Conservation (phyloP, 176 grass and related monocot genomes). For the Lolium rigidum region DNA sequence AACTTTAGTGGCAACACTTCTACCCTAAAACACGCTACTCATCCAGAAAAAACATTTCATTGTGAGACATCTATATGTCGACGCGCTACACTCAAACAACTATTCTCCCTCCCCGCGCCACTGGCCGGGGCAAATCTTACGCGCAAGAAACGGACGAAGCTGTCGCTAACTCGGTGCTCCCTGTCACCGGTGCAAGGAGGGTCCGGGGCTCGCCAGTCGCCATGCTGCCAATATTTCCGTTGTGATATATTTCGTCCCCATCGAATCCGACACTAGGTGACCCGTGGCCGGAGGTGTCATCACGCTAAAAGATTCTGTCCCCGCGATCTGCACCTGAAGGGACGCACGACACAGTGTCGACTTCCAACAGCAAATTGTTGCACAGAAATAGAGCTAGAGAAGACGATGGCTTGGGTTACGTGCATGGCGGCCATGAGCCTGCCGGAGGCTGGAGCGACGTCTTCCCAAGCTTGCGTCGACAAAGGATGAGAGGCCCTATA, state of each 20-base stretch:
- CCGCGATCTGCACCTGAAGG: slow-evolving; percentile 8
- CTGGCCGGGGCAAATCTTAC: no score
- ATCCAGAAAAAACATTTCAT: no score
- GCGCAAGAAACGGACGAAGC: no score
- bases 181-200: not conserved
- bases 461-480: not conserved
- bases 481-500: not conserved
- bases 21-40: no score
- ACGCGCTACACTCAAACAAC: no score
- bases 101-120: no score
- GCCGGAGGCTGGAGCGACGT: not conserved
- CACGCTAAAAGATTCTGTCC: not conserved
- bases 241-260: not conserved
- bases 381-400: not conserved
- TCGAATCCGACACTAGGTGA: not conserved
- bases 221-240: not conserved
- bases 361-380: not conserved
- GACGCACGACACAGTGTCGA: not conserved
- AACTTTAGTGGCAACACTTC: no score
- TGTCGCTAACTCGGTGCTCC: not conserved
- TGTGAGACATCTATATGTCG: no score
- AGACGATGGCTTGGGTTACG: not conserved
- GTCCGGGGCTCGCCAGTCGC: not conserved
- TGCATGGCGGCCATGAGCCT: slow-evolving; percentile 1
- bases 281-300: no score